Evolutionary conservation across 768 basidiomycete species (phyloP), one percentile per base, ranked within the genome.

Genomic region (Boletellus ananiceps): DNA sequence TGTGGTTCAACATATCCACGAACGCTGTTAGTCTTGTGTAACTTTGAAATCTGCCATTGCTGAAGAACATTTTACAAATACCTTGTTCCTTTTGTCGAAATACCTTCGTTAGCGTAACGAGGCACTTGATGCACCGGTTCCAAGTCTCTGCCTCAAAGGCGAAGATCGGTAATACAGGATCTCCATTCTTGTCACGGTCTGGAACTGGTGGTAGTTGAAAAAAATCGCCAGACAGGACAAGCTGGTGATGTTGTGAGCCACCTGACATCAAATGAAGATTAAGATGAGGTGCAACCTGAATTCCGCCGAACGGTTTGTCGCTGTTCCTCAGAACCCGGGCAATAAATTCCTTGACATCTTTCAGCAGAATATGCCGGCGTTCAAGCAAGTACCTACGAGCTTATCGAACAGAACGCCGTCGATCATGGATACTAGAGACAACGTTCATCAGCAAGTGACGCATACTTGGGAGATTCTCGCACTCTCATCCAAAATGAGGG

Each of bases 401-500:
- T 88, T 93, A 64, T 94, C 89, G 55, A 93, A 91, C 2, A 90
- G 67, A 8, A 58, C 58, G 5, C 85, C 90, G 54, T 92, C 88
- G 19, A 95, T 79, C 92, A 95, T 93, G 1, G 92, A 93, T 44
- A 94, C 90, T 93, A 46, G 11, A 40, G 12, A 29, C 36, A 56
- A 40, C 34, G 38, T 31, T 23, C 40, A 5, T 49, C 14, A 50
- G 40, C 23, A 27, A 36, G 19, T 3, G 35, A 40, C 44, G 11
- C 25, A 21, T 15, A 12, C 25, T 12, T 15, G 13, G 32, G 39
- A 44, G 39, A 33, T 13, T 38, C 38, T 65, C 79, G 55, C 62
- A 89, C 92, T 80, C 70, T 95, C 92, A 58, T 95, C 92, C 42
- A 95, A 79, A 57, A 95, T 83, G 21, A 95, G 73, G 4, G 83